Conservation (phyloP, 345 rosid genomes). For the Pistacia atlantica region DNA sequence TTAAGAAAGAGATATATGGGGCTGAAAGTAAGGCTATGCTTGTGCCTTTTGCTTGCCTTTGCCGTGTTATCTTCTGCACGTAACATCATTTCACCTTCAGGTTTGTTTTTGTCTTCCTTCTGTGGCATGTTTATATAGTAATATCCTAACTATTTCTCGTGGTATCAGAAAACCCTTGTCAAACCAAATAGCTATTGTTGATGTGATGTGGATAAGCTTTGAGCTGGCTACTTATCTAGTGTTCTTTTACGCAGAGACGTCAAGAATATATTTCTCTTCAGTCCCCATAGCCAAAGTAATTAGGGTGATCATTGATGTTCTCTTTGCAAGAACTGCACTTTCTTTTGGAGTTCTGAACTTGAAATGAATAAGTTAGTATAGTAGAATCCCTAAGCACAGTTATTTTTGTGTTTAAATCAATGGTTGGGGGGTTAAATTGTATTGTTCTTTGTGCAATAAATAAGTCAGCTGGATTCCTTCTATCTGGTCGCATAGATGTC, state of each 20-base stretch:
- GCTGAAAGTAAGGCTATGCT: constrained; percentile 18
- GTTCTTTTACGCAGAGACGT: no score
- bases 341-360: no score
- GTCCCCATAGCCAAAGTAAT: no score
- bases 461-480: constrained; percentile 4
- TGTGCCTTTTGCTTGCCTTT: constrained; percentile 36
- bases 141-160: background rate
- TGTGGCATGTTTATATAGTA: background rate
- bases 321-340: no score
- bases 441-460: background rate
- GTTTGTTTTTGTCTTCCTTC: constrained; percentile 22
- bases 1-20: constrained; percentile 33
- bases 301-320: no score
- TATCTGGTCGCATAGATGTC: background rate
- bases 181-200: no score
- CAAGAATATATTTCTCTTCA: no score
- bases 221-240: no score
- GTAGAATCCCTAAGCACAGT: no score
- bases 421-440: background rate
- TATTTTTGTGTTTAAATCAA: background rate
- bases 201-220: no score
- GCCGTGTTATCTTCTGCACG: constrained; percentile 46
- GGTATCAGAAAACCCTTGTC: background rate
- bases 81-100: constrained; percentile 34
- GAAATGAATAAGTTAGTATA: no score